phyloP scores from a whole-genome alignment of 257 asterid species.

The Coffea eugenioides region DNA sequence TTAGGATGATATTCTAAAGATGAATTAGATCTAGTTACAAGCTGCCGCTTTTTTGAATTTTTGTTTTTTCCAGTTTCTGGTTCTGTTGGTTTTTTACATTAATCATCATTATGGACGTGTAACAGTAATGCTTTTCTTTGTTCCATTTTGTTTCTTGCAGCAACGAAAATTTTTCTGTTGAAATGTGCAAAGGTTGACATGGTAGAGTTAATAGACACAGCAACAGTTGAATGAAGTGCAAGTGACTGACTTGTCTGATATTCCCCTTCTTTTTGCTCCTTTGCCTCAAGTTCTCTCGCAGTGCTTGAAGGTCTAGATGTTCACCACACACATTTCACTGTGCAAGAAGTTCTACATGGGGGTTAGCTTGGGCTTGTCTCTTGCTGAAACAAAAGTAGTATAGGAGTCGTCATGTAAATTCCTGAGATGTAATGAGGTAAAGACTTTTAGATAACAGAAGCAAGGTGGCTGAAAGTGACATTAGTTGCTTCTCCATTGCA shows the following conservation, averaged over 20 bases:
- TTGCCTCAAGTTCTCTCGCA: conserved; percentile 3
- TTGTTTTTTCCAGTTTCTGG: not conserved
- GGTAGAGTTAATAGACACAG: conserved; percentile 4
- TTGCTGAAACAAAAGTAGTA: not conserved
- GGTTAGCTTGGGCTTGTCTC: not conserved
- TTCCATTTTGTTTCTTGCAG: conserved; percentile 29
- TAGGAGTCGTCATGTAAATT: conserved; percentile 6
- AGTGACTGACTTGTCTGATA: not conserved
- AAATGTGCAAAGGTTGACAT: conserved; percentile 17
- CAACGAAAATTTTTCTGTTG: conserved; percentile 57
- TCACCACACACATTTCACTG: conserved; percentile 11
- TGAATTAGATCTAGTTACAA: not conserved
- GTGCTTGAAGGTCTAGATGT: conserved; percentile 11
- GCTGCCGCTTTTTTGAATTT: not conserved
- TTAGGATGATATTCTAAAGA: not conserved
- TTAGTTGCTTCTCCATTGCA: conserved; percentile 2
- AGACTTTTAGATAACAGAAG: not conserved
- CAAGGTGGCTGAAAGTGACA: not conserved
- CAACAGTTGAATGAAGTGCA: conserved; percentile 9
- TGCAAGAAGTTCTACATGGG: not conserved
- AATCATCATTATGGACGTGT: not conserved
- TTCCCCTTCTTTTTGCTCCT: not conserved
- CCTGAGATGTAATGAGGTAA: conserved; percentile 2
- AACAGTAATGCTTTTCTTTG: not conserved
- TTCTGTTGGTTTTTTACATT: not conserved